Percentiles rank a stretch among this genome's conserved stretches.
These are phyloP conservation scores for Xylariaceae sp. DNA, from an alignment of 2,329 filamentous ascomycete species.

Conservation along the genomic window DNA sequence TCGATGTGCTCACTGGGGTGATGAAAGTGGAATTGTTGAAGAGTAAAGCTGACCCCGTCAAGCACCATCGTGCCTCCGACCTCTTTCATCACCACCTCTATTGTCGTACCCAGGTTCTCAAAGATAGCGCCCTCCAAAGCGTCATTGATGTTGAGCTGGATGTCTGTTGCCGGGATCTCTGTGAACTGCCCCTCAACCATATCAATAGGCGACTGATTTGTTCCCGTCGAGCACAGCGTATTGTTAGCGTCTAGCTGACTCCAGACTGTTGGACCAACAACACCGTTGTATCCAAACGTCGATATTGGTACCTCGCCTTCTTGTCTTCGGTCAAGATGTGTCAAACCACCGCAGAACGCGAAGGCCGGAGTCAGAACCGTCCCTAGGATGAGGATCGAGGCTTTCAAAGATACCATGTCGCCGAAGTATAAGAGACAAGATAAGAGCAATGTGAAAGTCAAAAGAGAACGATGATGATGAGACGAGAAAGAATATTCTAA, in stretches of 20 bases:
- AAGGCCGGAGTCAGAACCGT: constrained; percentile 24
- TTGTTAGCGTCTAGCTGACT: constrained; percentile 38
- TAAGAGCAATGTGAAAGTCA: too few relatives aligned
- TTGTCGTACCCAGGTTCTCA: constrained; percentile 55
- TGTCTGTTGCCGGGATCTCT: constrained; percentile 28
- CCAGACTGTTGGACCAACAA: constrained; percentile 33
- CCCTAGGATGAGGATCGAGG: constrained; percentile 21
- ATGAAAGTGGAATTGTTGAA: constrained; percentile 49
- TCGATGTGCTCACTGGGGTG: constrained; percentile 47
- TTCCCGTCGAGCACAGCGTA: constrained; percentile 47
- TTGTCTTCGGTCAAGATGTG: constrained; percentile 27
- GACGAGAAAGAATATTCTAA: too few relatives aligned
- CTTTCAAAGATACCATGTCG: constrained; percentile 18
- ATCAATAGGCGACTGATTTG: constrained; percentile 56
- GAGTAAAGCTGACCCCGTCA: constrained; percentile 33
- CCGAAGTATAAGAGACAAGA: too few relatives aligned
- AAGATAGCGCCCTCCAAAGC: constrained; percentile 41
- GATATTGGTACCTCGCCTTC: constrained; percentile 30
- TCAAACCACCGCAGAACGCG: constrained; percentile 29
- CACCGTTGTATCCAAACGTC: constrained; percentile 31
- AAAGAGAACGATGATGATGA: too few relatives aligned
- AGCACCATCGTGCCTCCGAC: constrained; percentile 33
- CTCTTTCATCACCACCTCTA: constrained; percentile 52
- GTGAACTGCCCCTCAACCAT: constrained; percentile 37
- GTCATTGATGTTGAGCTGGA: constrained; percentile 38